These are phyloP conservation scores for Emericellopsis terricola DNA, from an alignment of 495 filamentous ascomycete genomes.

Conservation along the genomic window DNA sequence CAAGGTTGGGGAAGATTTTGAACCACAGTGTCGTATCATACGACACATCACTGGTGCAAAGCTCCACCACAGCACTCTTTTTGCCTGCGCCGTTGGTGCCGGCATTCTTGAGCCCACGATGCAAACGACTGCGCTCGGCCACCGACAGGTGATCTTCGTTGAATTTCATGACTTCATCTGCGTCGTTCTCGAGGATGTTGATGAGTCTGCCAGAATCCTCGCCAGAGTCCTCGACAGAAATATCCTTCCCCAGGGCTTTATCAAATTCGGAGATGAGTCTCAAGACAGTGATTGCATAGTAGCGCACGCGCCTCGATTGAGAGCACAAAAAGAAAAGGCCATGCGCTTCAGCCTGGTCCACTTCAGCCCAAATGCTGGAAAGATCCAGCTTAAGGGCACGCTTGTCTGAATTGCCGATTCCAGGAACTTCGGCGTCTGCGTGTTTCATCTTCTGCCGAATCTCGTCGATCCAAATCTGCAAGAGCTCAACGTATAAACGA, in stretches of 20 bases:
- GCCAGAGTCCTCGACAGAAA: conserved; percentile 23
- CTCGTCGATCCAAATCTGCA: conserved; percentile 94
- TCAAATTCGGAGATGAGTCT: conserved; percentile 91
- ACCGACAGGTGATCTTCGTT: conserved; percentile 86
- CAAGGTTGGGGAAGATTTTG: conserved; percentile 91
- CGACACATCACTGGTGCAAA: conserved; percentile 88
- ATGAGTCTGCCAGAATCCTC: conserved; percentile 56
- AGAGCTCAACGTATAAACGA: conserved; percentile 77
- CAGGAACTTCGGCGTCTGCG: conserved; percentile 19
- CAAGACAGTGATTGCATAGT: conserved; percentile 82
- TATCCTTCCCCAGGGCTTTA: conserved; percentile 55
- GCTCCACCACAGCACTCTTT: conserved; percentile 74
- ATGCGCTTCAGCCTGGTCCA: conserved; percentile 93
- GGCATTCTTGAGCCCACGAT: conserved; percentile 64
- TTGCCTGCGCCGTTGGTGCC: conserved; percentile 27
- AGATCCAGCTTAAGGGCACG: conserved; percentile 63
- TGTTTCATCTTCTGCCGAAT: conserved; percentile 74
- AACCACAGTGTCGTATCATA: conserved; percentile 94
- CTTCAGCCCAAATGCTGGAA: conserved; percentile 72
- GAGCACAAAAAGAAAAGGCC: conserved; percentile 98
- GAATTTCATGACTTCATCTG: conserved; percentile 72
- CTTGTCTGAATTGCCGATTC: conserved; percentile 37
- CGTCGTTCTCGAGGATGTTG: conserved; percentile 78
- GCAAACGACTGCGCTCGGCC: conserved; percentile 79
- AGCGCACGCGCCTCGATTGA: conserved; percentile 72